Evolutionary conservation across 2,329 filamentous ascomycete species (phyloP).

Genomic region (Colletotrichum sublineola): DNA sequence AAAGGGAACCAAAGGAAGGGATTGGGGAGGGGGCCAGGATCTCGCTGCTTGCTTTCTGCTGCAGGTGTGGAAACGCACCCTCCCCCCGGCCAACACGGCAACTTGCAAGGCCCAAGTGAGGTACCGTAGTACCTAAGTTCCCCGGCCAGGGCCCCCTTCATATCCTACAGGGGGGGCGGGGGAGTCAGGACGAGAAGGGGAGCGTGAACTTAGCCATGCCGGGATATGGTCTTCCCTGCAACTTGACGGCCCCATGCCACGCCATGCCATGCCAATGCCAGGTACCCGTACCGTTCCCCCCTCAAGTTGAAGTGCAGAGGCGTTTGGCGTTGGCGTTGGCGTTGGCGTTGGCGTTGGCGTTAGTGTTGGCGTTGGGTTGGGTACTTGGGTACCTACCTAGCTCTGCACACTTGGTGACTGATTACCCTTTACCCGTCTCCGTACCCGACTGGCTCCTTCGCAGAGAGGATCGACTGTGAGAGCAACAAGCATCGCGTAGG

Average conservation of each 20-base stretch:
- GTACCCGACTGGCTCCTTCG: neutral
- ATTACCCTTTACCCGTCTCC: conserved; percentile 10
- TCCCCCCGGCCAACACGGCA: conserved; percentile 33
- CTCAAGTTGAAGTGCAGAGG: neutral
- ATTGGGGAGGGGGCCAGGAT: conserved; percentile 12
- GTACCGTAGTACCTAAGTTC: conserved; percentile 10
- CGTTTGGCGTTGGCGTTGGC: neutral
- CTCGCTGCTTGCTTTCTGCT: conserved; percentile 13
- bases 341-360: neutral
- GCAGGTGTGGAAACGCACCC: conserved; percentile 31
- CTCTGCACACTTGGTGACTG: neutral
- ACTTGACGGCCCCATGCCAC: conserved; percentile 17
- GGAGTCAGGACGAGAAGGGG: conserved; percentile 3
- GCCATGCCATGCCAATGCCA: conserved; percentile 36
- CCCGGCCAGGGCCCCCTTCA: conserved; percentile 30
- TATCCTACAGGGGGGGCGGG: conserved; percentile 20
- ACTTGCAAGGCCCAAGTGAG: conserved; percentile 13
- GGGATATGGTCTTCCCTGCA: conserved; percentile 24
- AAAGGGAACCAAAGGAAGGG: conserved; percentile 37
- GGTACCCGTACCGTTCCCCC: conserved; percentile 37
- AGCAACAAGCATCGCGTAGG: neutral
- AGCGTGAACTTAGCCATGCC: conserved; percentile 36
- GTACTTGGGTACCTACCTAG: neutral
- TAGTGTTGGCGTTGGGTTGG: neutral
- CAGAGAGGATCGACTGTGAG: neutral